These are phyloP conservation scores for Phaffomyces antillensis DNA, from an alignment of 805 yeast species.

Conservation along the genomic window DNA sequence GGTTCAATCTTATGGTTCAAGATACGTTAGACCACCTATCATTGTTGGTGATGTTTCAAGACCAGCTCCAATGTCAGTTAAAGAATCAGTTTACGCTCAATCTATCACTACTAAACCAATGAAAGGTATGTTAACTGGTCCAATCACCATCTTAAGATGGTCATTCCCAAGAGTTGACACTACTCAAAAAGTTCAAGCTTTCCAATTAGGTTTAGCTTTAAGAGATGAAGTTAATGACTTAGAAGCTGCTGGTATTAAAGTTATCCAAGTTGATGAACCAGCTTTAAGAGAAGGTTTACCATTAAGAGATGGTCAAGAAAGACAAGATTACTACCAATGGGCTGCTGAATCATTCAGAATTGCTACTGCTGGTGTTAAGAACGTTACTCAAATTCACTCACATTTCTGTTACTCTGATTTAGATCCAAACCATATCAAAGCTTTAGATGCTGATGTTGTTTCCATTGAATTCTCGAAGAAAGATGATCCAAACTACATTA, in stretches of 20 bases:
- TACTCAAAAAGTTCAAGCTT: constrained; percentile 86
- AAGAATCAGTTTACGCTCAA: constrained; percentile 99
- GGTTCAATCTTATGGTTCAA: constrained; percentile 99
- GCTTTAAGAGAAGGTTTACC: constrained; percentile 99
- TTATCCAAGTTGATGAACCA: constrained; percentile 99
- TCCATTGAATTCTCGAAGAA: constrained; percentile 99
- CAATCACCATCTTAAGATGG: constrained; percentile 99
- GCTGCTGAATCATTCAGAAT: constrained; percentile 99
- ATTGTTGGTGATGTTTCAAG: constrained; percentile 98
- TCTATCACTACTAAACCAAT: constrained; percentile 91
- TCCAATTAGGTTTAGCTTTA: constrained; percentile 94
- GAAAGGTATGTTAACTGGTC: constrained; percentile 99
- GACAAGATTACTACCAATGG: constrained; percentile 95
- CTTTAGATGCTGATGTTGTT: constrained; percentile 98
- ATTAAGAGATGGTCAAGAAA: constrained; percentile 94
- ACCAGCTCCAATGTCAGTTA: constrained; percentile 97
- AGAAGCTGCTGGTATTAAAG: constrained; percentile 96
- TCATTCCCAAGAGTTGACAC: constrained; percentile 99
- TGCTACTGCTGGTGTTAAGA: constrained; percentile 95
- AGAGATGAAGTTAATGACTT: constrained; percentile 98
- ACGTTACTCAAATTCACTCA: constrained; percentile 96
- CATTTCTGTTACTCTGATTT: constrained; percentile 99
- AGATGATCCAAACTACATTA: constrained; percentile 97
- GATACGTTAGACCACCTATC: constrained; percentile 99
- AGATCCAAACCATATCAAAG: constrained; percentile 99